Evolutionary conservation across 2,329 filamentous ascomycete species (phyloP).

Genomic region (Stenocarpella maydis): DNA sequence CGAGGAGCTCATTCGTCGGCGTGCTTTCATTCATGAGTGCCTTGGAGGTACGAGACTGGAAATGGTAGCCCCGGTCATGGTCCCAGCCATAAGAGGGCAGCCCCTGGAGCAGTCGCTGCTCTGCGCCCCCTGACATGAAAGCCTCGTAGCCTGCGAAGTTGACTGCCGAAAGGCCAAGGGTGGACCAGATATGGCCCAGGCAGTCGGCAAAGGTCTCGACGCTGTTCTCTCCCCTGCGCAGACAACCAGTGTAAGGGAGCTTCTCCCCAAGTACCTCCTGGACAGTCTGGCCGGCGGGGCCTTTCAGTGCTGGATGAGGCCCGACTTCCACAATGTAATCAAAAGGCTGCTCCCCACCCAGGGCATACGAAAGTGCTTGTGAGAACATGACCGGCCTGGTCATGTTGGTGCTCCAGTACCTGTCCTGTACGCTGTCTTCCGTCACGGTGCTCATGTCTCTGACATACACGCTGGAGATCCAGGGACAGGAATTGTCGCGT

Average conservation of each 20-base stretch:
- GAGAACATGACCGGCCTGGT: slow-evolving; percentile 40
- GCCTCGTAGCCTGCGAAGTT: slow-evolving; percentile 11
- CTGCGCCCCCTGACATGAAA: not conserved
- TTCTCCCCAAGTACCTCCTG: slow-evolving; percentile 11
- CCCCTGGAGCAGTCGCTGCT: not conserved
- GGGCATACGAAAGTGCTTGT: slow-evolving; percentile 30
- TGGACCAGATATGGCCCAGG: slow-evolving; percentile 35
- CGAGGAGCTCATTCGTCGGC: slow-evolving; percentile 23
- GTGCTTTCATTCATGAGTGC: not conserved
- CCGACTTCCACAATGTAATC: slow-evolving; percentile 42
- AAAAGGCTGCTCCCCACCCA: slow-evolving; percentile 5
- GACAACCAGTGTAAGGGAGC: slow-evolving; percentile 29
- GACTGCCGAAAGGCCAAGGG: not conserved
- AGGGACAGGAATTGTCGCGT: slow-evolving; percentile 25
- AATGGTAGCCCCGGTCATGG: slow-evolving; percentile 22
- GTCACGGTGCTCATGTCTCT: not conserved
- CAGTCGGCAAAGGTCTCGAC: slow-evolving; percentile 34
- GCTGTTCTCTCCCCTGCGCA: slow-evolving; percentile 37
- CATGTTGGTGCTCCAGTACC: slow-evolving; percentile 38
- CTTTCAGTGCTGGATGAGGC: slow-evolving; percentile 50
- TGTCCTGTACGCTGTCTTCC: not conserved
- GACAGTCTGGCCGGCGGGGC: slow-evolving; percentile 46
- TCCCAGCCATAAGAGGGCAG: slow-evolving; percentile 33
- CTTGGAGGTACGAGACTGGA: slow-evolving; percentile 31
- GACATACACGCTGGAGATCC: slow-evolving; percentile 40